These are phyloP conservation scores for Leptographium wingfieldii DNA, from an alignment of 2,329 filamentous ascomycete genomes.

Conservation along the genomic window DNA sequence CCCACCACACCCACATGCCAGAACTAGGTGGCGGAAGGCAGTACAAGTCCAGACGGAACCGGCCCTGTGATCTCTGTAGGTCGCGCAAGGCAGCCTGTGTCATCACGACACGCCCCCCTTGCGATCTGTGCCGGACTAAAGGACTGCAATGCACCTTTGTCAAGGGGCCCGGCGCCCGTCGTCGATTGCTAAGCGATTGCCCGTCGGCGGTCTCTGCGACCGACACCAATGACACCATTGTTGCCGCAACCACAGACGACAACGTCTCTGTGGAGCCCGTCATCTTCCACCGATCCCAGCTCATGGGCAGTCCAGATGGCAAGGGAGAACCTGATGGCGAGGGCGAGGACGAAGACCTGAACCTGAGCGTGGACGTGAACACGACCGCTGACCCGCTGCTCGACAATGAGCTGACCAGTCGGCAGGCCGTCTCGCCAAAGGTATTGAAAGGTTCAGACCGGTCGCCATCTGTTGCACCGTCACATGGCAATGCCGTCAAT, in stretches of 20 bases:
- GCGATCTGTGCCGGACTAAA: constrained; percentile 1
- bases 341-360: no score
- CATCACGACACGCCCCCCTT: background rate
- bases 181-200: background rate
- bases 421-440: background rate
- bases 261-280: background rate
- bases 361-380: no score
- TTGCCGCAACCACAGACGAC: background rate
- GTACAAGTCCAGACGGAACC: constrained; percentile 1
- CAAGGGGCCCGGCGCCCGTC: background rate
- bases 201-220: background rate
- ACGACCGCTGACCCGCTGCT: background rate
- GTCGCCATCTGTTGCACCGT: background rate
- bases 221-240: background rate
- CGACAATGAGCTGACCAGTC: background rate
- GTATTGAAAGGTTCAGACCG: background rate
- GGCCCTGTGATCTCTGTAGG: constrained; percentile 5
- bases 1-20: background rate
- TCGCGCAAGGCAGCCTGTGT: constrained; percentile 4
- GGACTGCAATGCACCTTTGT: constrained; percentile 2
- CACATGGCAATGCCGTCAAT: background rate
- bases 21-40: background rate
- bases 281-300: background rate
- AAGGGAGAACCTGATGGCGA: background rate
- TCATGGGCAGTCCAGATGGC: background rate